These are phyloP conservation scores for Pichia exigua DNA, from an alignment of 805 yeast genomes.

Conservation along the genomic window DNA sequence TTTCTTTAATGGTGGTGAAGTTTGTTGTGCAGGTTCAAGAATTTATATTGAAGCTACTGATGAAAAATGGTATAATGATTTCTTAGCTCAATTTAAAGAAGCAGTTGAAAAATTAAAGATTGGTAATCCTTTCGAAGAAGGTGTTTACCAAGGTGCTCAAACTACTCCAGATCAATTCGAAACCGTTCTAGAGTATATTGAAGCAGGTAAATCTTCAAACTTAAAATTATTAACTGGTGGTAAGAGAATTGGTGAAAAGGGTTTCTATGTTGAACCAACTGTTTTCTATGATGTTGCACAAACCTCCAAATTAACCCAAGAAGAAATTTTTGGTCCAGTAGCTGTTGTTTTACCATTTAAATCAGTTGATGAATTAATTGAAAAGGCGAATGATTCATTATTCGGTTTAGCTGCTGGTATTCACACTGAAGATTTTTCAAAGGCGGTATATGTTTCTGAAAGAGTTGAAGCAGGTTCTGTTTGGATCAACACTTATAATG, in stretches of 20 bases:
- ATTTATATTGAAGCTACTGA: constrained; percentile 65
- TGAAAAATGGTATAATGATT: constrained; percentile 42
- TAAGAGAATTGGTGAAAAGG: constrained; percentile 53
- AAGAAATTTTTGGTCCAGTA: constrained; percentile 79
- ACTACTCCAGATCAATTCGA: constrained; percentile 62
- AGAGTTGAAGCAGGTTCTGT: constrained; percentile 67
- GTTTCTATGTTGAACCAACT: constrained; percentile 69
- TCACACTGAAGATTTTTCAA: constrained; percentile 56
- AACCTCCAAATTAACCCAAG: constrained; percentile 55
- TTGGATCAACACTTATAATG: constrained; percentile 77
- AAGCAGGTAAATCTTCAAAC: constrained; percentile 59
- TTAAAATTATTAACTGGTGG: constrained; percentile 69
- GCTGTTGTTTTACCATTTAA: constrained; percentile 62
- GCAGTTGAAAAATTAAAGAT: constrained; percentile 56
- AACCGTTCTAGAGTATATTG: constrained; percentile 60
- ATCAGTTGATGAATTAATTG: constrained; percentile 59
- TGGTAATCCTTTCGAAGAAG: constrained; percentile 69
- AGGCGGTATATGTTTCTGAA: constrained; percentile 55
- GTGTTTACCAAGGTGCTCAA: constrained; percentile 70
- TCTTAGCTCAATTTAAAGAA: constrained; percentile 48
- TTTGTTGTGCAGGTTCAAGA: constrained; percentile 79
- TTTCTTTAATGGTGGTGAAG: constrained; percentile 76
- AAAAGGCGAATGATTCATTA: constrained; percentile 59
- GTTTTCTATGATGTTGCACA: constrained; percentile 61
- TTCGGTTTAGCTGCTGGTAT: constrained; percentile 80